These are phyloP conservation scores for Tulasnella calospora DNA, from an alignment of 768 basidiomycete genomes.

Conservation along the genomic window DNA sequence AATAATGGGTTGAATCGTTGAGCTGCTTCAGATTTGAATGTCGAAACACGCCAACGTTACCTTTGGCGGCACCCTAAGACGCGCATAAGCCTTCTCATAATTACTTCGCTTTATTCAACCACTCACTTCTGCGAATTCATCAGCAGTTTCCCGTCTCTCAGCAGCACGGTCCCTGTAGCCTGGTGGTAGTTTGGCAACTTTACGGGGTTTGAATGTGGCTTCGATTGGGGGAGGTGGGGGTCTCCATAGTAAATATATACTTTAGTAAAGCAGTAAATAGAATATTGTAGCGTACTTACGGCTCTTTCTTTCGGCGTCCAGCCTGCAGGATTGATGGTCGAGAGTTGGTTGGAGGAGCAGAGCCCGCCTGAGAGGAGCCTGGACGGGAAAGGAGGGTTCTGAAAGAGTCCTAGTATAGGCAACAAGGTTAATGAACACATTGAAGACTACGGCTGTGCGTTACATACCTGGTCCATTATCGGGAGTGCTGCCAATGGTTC, in stretches of 20 bases:
- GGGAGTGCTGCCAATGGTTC: neutral
- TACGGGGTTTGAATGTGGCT: constrained; percentile 76
- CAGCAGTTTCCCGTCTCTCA: constrained; percentile 64
- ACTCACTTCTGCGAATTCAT: constrained; percentile 68
- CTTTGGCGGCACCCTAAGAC: constrained; percentile 59
- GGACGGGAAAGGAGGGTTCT: constrained; percentile 1
- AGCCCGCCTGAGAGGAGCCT: neutral
- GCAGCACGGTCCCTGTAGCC: constrained; percentile 72
- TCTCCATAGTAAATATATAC: neutral
- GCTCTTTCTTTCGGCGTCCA: neutral
- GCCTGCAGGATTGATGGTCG: neutral
- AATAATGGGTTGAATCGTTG: neutral
- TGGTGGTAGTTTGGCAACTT: constrained; percentile 57
- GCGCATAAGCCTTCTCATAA: neutral
- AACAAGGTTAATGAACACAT: neutral
- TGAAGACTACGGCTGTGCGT: neutral
- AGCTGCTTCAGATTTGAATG: neutral
- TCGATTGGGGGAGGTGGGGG: constrained; percentile 31
- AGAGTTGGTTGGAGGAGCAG: neutral
- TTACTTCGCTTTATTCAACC: neutral
- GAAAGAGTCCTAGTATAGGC: neutral
- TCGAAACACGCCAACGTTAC: neutral
- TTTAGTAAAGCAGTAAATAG: neutral
- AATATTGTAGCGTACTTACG: neutral
- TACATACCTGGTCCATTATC: neutral